phyloP scores from a whole-genome alignment of 108 stramenopile genomes.

The Pseudonitzschia pungens region DNA sequence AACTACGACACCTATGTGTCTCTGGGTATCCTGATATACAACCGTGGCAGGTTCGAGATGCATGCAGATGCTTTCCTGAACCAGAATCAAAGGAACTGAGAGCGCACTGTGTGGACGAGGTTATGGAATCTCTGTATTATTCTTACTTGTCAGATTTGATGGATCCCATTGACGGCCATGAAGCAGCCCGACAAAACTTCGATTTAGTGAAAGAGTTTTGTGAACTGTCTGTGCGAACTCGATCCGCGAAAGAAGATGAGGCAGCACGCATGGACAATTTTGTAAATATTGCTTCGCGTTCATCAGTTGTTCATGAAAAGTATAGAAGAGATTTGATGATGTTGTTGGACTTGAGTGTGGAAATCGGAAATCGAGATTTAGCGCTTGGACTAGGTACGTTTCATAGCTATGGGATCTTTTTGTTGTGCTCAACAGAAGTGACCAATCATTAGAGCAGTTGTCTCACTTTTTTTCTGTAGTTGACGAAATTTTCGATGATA shows the following conservation, averaged over 20 bases:
- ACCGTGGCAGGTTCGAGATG: conserved; percentile 70
- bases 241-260: conserved; percentile 12
- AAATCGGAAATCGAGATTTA: conserved; percentile 53
- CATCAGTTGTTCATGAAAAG: conserved; percentile 44
- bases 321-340: conserved; percentile 69
- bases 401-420: too few relatives aligned
- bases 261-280: conserved; percentile 40
- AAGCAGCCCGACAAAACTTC: conserved; percentile 57
- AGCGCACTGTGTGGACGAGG: conserved; percentile 9
- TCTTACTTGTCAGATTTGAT: conserved; percentile 67
- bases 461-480: conserved; percentile 12
- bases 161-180: conserved; percentile 69
- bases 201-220: conserved; percentile 81
- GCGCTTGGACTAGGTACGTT: conserved; percentile 74
- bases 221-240: conserved; percentile 39
- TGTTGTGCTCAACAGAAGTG: too few relatives aligned
- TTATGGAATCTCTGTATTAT: conserved; percentile 52
- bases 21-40: conserved; percentile 83
- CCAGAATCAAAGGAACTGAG: neutral
- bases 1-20: conserved; percentile 53
- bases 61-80: conserved; percentile 28
- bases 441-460: neutral
- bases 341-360: conserved; percentile 58
- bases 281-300: conserved; percentile 52
- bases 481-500: conserved; percentile 40